Conservation (phyloP, 1,284 basidiomycete genomes). For the Bondarzewia mesenterica region DNA sequence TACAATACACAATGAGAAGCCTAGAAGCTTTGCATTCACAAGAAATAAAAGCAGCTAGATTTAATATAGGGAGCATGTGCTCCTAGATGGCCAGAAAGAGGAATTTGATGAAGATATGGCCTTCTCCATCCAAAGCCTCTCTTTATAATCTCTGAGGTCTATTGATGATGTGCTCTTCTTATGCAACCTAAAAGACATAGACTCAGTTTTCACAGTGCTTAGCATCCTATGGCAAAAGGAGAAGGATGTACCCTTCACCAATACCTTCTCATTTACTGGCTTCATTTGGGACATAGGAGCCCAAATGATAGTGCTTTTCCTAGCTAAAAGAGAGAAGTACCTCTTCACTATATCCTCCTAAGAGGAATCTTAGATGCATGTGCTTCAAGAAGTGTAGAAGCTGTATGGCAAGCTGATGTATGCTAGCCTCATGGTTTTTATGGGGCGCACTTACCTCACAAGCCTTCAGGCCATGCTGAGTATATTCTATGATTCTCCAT, state of each 20-base stretch:
- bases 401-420: constrained; percentile 29
- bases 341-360: constrained; percentile 14
- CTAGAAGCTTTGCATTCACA: constrained; percentile 11
- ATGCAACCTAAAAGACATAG: constrained; percentile 15
- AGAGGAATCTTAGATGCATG: constrained; percentile 10
- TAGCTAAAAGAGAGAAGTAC: constrained; percentile 5
- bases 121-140: constrained; percentile 2
- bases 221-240: constrained; percentile 17
- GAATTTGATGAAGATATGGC: constrained; percentile 13
- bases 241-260: constrained; percentile 15
- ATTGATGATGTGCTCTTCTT: constrained; percentile 8
- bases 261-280: constrained; percentile 15
- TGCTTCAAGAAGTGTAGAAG: constrained; percentile 19
- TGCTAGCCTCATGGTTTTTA: constrained; percentile 17
- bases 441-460: constrained; percentile 25
- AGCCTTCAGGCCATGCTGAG: constrained; percentile 21
- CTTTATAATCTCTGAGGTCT: constrained; percentile 4
- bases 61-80: constrained; percentile 3
- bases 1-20: constrained; percentile 16
- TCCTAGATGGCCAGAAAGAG: constrained; percentile 7
- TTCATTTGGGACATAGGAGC: constrained; percentile 16
- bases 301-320: constrained; percentile 11
- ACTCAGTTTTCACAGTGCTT: constrained; percentile 12
- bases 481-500: constrained; percentile 17
- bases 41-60: constrained; percentile 8